Evolutionary conservation across 108 stramenopile genomes (phyloP), one percentile per base, ranked within the genome.

Genomic region (Pseudonitzschia pungens): DNA sequence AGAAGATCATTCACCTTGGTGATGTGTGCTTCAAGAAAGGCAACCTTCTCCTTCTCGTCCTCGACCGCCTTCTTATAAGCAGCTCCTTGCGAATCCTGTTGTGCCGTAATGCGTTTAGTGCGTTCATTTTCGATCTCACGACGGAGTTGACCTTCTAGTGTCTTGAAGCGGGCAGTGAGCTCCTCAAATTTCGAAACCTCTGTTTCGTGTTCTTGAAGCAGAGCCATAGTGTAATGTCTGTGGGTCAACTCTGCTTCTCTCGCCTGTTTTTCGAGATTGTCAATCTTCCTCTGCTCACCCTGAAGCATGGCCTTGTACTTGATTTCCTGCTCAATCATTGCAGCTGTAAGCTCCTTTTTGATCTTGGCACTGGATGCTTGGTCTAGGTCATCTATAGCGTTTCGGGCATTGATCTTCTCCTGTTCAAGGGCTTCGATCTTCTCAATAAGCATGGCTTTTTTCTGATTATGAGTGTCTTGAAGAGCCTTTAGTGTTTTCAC

Each of bases 21-120:
- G n/a, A 78, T 70, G 36, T 78, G 77, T n/a, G 32, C 28, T 63
- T 78, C 77, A 60, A 78, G 77, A 58, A 71, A 78, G 12, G 54
- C 66, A 27, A 78, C 77, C 28, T 71, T 78, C 32, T 78, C 77
- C 54, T 65, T 51, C 41, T 78, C 77, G 11, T 41, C 56, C 16
- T 72, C 44, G 24, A 78, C 27, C 21, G 33, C 29, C 24, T 72
- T 32, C 20, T 66, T 56, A 56, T 70, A 77, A 11, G 43, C 66
- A n/a, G 72, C 22, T 24, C 40, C 63, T 52, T 68, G 71, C 41
- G 71, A 70, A 7, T 16, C 16, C 22, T 4, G 50, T 42, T 78
- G 70, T 11, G 71, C 57, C 29, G 16, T 45, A 21, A 71, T 42
- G 8, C 42, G 71, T 48, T 57, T 66, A 3, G 29, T 70, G 16